Base-by-base conservation (phyloP, 345 rosid species). In the Salix arbutifolia region DNA sequence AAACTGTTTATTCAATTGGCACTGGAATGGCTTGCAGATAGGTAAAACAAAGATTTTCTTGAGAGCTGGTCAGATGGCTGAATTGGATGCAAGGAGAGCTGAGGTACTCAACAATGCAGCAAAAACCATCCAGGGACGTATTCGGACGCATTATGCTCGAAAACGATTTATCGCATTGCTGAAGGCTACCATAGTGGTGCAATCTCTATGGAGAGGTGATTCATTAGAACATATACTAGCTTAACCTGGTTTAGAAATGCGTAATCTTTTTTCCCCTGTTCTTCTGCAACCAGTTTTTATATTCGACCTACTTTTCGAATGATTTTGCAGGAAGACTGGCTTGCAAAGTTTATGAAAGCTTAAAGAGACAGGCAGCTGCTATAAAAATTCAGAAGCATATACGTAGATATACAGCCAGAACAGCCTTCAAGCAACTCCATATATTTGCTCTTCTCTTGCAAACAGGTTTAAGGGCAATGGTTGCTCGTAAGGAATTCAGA, bases 11-110 rank as follows among this genome's bases (percentile, higher is more conserved):
- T 38, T 53, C 33, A 46, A 50, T 78, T 62, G 76, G 61, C 40
- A 73, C 70, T 71, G 48, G 79, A 70, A 69, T 80, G 78, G 50
- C 61, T 71, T 88, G 83, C 91, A 93, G 97, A 86, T 96, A 81
- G 99, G 99, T 71, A 91, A 91, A 86, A 96, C 98, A 56, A 96
- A 96, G 89, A 87, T 96, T 50, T 96, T 96, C 83, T 83, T 96
- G 77, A 88, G 99, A 83, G 98, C 97, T 16, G 99, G 99, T 78
- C 99, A 96, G 87, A 96, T 96, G 99, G 99, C 99, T 77, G 99
- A 96, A 84, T 84, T 96, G 67, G 99, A 96, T 78, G 91, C 97
- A 70, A 80, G 90, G 75, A 91, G 99, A 75, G 81, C 98, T 46
- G 93, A 86, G 82, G 90, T 96, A 18, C 92, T 96, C 80, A 89